phyloP scores from a whole-genome alignment of 2,329 filamentous ascomycete genomes.

The Neophaeococcomyces aloes region DNA sequence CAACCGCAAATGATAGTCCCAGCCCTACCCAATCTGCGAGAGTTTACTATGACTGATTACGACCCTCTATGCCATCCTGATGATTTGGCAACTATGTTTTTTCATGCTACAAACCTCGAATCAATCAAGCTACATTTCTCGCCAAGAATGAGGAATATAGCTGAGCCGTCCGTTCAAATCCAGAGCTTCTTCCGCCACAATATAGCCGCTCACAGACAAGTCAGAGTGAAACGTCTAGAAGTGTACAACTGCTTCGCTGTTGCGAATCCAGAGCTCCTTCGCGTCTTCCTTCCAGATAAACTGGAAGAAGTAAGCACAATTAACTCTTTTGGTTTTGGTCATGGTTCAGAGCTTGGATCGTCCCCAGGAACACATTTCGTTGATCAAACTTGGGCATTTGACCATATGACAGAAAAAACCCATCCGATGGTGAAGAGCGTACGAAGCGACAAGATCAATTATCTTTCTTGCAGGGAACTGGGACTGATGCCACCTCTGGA shows the following conservation, averaged over 20 bases:
- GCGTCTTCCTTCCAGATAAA: slow-evolving; percentile 31
- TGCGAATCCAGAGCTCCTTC: slow-evolving; percentile 38
- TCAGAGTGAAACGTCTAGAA: slow-evolving; percentile 41
- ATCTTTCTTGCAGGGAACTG: slow-evolving; percentile 35
- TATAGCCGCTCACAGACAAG: slow-evolving; percentile 35
- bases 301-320: slow-evolving; percentile 44
- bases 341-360: slow-evolving; percentile 28
- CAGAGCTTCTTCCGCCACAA: slow-evolving; percentile 48
- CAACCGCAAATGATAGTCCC: slow-evolving; percentile 48
- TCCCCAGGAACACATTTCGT: slow-evolving; percentile 41
- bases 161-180: slow-evolving; percentile 47
- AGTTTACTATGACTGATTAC: slow-evolving; percentile 47
- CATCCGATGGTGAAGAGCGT: slow-evolving; percentile 37
- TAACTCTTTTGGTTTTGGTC: slow-evolving; percentile 41
- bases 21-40: slow-evolving; percentile 44
- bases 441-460: slow-evolving; percentile 39
- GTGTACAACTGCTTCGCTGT: slow-evolving; percentile 49
- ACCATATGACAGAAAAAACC: slow-evolving; percentile 19
- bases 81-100: slow-evolving; percentile 47
- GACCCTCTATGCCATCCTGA: slow-evolving; percentile 56
- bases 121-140: slow-evolving; percentile 51
- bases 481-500: slow-evolving; percentile 36
- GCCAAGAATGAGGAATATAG: slow-evolving; percentile 49
- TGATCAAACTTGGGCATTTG: slow-evolving; percentile 43
- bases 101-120: slow-evolving; percentile 43